phyloP scores from a whole-genome alignment of 139 green algal genomes.

The Prasinococcaceae sp. region DNA sequence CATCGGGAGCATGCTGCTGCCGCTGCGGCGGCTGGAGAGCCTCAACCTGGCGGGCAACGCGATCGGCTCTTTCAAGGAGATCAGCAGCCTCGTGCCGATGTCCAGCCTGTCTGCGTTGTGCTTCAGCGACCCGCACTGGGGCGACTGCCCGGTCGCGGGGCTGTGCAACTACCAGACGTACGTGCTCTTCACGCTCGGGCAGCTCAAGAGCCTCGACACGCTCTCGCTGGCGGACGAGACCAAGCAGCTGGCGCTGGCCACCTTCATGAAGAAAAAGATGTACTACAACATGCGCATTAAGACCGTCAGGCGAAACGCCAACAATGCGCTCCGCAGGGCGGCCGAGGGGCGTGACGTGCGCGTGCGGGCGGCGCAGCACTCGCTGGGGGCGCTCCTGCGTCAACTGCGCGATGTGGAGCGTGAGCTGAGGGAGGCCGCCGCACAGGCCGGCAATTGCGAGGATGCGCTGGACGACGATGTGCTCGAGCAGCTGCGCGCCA shows the following conservation, averaged over 20 bases:
- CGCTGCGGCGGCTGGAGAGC: conserved; percentile 25
- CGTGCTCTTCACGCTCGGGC: conserved; percentile 22
- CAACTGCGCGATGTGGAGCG: conserved; percentile 25
- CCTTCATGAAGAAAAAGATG: conserved; percentile 67
- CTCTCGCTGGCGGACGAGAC: conserved; percentile 40
- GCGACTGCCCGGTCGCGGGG: conserved; percentile 37
- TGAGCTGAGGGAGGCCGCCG: conserved; percentile 14
- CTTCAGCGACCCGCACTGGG: conserved; percentile 59
- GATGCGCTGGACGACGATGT: conserved; percentile 1
- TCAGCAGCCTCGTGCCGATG: conserved; percentile 26
- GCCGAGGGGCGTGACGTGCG: background rate
- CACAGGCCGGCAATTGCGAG: background rate
- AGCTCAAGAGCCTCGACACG: conserved; percentile 45
- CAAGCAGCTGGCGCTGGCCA: conserved; percentile 51
- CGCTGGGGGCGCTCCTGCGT: conserved; percentile 7
- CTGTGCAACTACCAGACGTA: conserved; percentile 60
- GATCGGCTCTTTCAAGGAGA: conserved; percentile 50
- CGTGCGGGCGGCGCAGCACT: background rate
- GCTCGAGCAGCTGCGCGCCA: too few species aligned
- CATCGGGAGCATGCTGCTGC: conserved; percentile 26
- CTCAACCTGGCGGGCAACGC: conserved; percentile 57
- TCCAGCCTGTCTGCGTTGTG: conserved; percentile 43
- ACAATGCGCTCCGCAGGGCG: conserved; percentile 1
- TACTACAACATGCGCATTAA: conserved; percentile 79
- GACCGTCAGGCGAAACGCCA: conserved; percentile 37